Evolutionary conservation across 2,329 filamentous ascomycete genomes (phyloP).

Genomic region (Colletotrichum orbiculare): DNA sequence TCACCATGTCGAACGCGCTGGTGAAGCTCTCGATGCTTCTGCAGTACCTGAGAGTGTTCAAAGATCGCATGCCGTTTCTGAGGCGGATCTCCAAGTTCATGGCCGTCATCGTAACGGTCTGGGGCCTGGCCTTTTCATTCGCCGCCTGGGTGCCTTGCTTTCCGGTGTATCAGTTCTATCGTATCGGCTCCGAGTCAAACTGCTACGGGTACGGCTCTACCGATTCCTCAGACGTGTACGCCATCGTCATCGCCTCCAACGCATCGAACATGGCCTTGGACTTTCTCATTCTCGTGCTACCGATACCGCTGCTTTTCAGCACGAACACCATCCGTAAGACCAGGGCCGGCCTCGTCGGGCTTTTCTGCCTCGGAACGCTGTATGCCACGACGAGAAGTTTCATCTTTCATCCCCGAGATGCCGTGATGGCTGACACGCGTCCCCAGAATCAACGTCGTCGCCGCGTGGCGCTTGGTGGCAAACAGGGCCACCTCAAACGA

Average conservation of each 20-base stretch:
- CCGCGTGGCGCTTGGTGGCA: conserved; percentile 19
- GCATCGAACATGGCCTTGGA: conserved; percentile 24
- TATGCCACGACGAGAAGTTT: neutral
- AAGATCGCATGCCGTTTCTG: conserved; percentile 3
- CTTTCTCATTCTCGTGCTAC: conserved; percentile 23
- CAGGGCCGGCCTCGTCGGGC: conserved; percentile 1
- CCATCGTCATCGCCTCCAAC: conserved; percentile 8
- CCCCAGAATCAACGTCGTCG: conserved; percentile 6
- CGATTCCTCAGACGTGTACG: conserved; percentile 11
- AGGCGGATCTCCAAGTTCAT: neutral
- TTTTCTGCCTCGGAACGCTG: conserved; percentile 12
- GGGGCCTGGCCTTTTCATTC: conserved; percentile 21
- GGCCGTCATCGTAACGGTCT: conserved; percentile 1
- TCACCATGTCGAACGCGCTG: conserved; percentile 8
- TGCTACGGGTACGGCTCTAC: conserved; percentile 28
- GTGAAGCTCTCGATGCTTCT: conserved; percentile 17
- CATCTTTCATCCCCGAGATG: neutral
- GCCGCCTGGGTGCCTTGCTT: conserved; percentile 31
- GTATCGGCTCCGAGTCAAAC: conserved; percentile 7
- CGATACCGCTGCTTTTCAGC: conserved; percentile 12
- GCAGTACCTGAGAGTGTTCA: conserved; percentile 22
- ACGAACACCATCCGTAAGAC: neutral
- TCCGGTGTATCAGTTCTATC: conserved; percentile 20
- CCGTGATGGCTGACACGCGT: neutral
- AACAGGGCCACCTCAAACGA: conserved; percentile 11